These are phyloP conservation scores for Boletellus sp. DNA, from an alignment of 1,284 basidiomycete species.

Conservation along the genomic window DNA sequence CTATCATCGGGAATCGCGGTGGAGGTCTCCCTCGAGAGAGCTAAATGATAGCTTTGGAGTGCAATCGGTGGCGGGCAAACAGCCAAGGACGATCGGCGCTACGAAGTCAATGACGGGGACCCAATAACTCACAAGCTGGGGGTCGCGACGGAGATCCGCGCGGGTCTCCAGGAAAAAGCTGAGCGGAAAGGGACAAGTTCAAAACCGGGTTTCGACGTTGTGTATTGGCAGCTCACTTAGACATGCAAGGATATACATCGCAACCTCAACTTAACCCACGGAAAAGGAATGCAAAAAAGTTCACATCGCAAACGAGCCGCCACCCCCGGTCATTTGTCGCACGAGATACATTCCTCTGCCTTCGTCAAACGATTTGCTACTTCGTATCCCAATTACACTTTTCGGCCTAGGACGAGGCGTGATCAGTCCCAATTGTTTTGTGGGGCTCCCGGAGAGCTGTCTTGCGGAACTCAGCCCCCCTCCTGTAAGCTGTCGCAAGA, in stretches of 20 bases:
- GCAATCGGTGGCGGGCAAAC: too few species aligned
- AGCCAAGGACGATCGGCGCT: too few species aligned
- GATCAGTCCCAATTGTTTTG: constrained; percentile 46
- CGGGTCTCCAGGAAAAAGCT: not conserved
- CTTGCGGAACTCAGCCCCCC: constrained; percentile 61
- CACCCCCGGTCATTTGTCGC: constrained; percentile 65
- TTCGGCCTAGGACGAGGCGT: constrained; percentile 50
- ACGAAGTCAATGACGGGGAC: not conserved
- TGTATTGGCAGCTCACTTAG: not conserved
- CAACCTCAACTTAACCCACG: constrained; percentile 8
- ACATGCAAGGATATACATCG: constrained; percentile 19
- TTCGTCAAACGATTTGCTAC: constrained; percentile 54
- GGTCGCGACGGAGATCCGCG: not conserved
- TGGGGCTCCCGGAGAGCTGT: constrained; percentile 49
- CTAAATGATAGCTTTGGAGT: too few species aligned
- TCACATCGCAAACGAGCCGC: constrained; percentile 28
- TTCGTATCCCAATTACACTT: constrained; percentile 59
- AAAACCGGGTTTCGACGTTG: constrained; percentile 2
- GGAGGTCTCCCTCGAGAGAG: constrained; percentile 7
- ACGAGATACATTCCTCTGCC: constrained; percentile 65
- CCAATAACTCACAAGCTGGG: not conserved
- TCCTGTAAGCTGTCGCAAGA: constrained; percentile 62
- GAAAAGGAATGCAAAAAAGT: not conserved
- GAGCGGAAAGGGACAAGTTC: not conserved
- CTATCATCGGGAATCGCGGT: constrained; percentile 22